Evolutionary conservation across 2,329 filamentous ascomycete genomes (phyloP).

Genomic region (Sphaerulina vaccinii): DNA sequence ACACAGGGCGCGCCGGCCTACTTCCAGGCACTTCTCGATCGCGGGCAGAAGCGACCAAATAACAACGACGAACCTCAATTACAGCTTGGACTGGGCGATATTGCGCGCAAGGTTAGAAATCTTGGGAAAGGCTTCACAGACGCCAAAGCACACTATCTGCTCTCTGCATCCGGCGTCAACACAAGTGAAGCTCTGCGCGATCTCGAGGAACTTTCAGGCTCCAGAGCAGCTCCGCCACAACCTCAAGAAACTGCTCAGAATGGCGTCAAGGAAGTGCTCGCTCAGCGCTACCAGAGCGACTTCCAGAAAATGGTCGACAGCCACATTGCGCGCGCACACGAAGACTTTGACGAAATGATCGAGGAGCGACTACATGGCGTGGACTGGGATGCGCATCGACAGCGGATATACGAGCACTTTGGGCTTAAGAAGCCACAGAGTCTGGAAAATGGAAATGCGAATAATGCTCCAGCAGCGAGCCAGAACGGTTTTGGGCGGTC

Average conservation of each 20-base stretch:
- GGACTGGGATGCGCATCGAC: constrained; percentile 93
- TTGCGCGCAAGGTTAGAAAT: constrained; percentile 71
- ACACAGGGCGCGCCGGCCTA: constrained; percentile 50
- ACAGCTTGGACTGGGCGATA: constrained; percentile 87
- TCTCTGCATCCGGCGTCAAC: constrained; percentile 90
- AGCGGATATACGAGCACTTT: constrained; percentile 93
- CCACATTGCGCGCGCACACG: constrained; percentile 72
- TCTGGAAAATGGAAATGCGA: constrained; percentile 35
- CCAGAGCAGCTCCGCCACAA: constrained; percentile 17
- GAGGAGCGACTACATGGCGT: constrained; percentile 85
- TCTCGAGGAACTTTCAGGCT: constrained; percentile 48
- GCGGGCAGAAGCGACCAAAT: constrained; percentile 64
- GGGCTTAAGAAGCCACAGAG: constrained; percentile 61
- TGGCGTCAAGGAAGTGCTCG: constrained; percentile 36
- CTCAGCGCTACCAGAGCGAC: constrained; percentile 52
- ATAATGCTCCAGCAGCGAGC: constrained; percentile 15
- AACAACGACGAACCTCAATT: constrained; percentile 77
- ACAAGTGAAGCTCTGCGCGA: constrained; percentile 82
- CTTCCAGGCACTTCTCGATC: constrained; percentile 64
- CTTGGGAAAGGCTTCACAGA: constrained; percentile 63
- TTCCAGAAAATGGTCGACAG: constrained; percentile 55
- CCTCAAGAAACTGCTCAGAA: constrained; percentile 12
- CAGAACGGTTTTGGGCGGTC: constrained; percentile 55
- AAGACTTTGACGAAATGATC: constrained; percentile 89
- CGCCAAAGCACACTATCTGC: constrained; percentile 73